Percentiles rank a stretch among this genome's conserved stretches.
Evolutionary conservation across 2,329 filamentous ascomycete species (phyloP).

Genomic region (Endothia cerciana): DNA sequence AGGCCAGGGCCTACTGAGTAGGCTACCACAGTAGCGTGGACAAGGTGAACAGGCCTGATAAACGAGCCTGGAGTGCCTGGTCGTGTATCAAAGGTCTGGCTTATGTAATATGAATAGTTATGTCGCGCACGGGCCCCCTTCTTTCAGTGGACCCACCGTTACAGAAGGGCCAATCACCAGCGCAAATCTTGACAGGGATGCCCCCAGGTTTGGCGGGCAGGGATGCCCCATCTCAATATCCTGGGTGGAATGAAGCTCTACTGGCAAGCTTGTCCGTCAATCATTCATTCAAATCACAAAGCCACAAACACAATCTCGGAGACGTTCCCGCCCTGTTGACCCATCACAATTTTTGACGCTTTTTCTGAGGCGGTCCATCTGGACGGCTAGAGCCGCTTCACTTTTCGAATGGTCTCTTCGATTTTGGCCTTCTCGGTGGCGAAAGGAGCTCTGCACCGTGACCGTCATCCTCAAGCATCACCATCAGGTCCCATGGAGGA

Average conservation of each 20-base stretch:
- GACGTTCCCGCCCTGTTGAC: neutral
- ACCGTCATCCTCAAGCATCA: neutral
- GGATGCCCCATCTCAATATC: neutral
- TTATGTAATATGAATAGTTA: neutral
- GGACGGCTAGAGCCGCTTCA: neutral
- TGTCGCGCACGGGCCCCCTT: neutral
- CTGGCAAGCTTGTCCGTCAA: neutral
- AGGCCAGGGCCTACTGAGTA: neutral
- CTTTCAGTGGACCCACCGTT: neutral
- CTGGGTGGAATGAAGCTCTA: neutral
- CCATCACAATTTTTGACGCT: neutral
- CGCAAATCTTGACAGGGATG: neutral
- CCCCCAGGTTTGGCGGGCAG: neutral
- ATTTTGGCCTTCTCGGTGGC: neutral
- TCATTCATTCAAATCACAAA: neutral
- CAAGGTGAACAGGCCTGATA: slow-evolving; percentile 9
- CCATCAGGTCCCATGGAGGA: neutral
- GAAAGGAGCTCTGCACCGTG: neutral
- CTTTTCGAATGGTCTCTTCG: neutral
- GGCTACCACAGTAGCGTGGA: no score
- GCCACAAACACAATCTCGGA: neutral
- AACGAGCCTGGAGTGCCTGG: neutral
- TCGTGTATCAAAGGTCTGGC: neutral
- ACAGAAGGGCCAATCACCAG: neutral
- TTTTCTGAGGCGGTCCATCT: neutral